Conservation (phyloP, 805 yeast genomes). For the Monosporozyma servazzii region DNA sequence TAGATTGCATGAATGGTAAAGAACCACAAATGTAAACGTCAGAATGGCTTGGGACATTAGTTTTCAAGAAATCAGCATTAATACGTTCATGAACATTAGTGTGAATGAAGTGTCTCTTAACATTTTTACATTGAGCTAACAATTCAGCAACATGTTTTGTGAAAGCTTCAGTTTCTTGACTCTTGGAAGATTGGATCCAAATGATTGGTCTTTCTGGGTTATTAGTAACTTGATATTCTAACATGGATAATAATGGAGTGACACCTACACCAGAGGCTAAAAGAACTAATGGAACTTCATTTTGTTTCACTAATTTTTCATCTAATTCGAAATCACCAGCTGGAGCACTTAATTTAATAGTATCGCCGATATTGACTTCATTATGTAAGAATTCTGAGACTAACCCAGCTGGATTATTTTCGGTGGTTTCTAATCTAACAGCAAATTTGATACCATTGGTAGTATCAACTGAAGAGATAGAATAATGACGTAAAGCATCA, state of each 20-base stretch:
- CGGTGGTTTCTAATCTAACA: conserved; percentile 37
- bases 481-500: conserved; percentile 49
- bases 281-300: conserved; percentile 32
- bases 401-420: conserved; percentile 32
- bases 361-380: conserved; percentile 39
- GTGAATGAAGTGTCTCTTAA: conserved; percentile 13
- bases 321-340: conserved; percentile 41
- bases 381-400: conserved; percentile 45
- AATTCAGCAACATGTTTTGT: conserved; percentile 17
- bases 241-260: conserved; percentile 52
- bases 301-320: conserved; percentile 21
- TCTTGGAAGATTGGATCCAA: conserved; percentile 27
- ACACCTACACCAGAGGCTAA: conserved; percentile 61
- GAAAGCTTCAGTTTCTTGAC: conserved; percentile 20
- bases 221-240: conserved; percentile 29
- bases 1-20: conserved; percentile 21
- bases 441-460: conserved; percentile 45
- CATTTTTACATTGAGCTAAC: conserved; percentile 10
- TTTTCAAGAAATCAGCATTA: conserved; percentile 16
- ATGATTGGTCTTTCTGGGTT: conserved; percentile 25
- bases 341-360: conserved; percentile 47
- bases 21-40: conserved; percentile 30
- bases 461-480: conserved; percentile 37
- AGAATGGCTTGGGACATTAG: conserved; percentile 20
- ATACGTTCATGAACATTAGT: conserved; percentile 21